Evolutionary conservation across 2,329 filamentous ascomycete genomes (phyloP).

Genomic region (Chalaropsis ovoidea): DNA sequence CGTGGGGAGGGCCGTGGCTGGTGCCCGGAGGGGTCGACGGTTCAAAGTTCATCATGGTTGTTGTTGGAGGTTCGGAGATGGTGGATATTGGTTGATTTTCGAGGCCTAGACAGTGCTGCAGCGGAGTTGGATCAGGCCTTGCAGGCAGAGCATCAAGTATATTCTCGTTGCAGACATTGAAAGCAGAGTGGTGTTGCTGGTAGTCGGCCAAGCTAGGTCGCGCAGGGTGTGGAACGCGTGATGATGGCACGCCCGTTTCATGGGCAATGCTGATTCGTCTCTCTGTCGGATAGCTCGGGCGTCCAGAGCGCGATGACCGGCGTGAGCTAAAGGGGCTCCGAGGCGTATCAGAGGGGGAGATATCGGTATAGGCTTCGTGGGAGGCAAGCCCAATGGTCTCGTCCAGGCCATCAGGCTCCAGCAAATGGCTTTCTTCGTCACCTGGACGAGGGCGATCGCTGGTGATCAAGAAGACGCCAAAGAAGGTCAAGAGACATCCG

Average conservation of each 20-base stretch:
- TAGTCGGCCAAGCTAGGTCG: not conserved
- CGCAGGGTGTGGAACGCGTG: slow-evolving; percentile 29
- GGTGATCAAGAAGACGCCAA: slow-evolving; percentile 95
- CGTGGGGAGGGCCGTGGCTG: slow-evolving; percentile 9
- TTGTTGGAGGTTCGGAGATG: slow-evolving; percentile 30
- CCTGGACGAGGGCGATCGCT: slow-evolving; percentile 58
- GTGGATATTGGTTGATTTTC: slow-evolving; percentile 28
- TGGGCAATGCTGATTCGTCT: slow-evolving; percentile 34
- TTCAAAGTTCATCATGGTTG: slow-evolving; percentile 26
- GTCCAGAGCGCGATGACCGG: slow-evolving; percentile 35
- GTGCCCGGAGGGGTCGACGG: slow-evolving; percentile 21
- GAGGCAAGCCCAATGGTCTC: slow-evolving; percentile 52
- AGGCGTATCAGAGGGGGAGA: slow-evolving; percentile 22
- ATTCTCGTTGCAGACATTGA: slow-evolving; percentile 14
- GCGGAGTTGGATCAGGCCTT: slow-evolving; percentile 14
- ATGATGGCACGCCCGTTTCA: slow-evolving; percentile 33
- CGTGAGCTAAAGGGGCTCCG: slow-evolving; percentile 33
- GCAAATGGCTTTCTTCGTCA: slow-evolving; percentile 44
- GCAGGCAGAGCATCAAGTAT: slow-evolving; percentile 32
- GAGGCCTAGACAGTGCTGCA: slow-evolving; percentile 27
- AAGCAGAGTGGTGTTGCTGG: slow-evolving; percentile 2
- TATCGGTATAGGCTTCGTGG: slow-evolving; percentile 31
- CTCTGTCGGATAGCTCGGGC: slow-evolving; percentile 36
- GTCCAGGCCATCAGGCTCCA: slow-evolving; percentile 50
- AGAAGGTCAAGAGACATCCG: slow-evolving; percentile 84